These are phyloP conservation scores for Teratosphaeria viscida DNA, from an alignment of 2,329 filamentous ascomycete species.

Conservation along the genomic window DNA sequence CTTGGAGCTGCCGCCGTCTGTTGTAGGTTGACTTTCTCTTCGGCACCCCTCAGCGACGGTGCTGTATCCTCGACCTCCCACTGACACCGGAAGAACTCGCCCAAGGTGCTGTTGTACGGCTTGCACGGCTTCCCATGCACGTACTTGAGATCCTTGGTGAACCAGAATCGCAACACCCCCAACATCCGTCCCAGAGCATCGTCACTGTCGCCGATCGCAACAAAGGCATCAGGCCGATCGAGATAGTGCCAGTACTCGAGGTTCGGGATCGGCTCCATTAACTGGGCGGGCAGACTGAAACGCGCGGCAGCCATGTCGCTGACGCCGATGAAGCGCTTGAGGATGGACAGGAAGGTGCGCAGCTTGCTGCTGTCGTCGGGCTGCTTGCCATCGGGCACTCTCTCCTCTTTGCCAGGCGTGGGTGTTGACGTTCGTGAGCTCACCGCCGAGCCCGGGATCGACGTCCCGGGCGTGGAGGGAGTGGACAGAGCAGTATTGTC, in stretches of 20 bases:
- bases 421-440: slow-evolving; percentile 12
- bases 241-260: slow-evolving; percentile 99
- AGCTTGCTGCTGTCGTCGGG: slow-evolving; percentile 79
- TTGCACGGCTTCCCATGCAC: slow-evolving; percentile 98
- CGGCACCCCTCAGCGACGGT: slow-evolving; percentile 41
- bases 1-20: slow-evolving; percentile 12
- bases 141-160: slow-evolving; percentile 98
- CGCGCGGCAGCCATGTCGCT: slow-evolving; percentile 89
- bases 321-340: slow-evolving; percentile 92
- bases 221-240: slow-evolving; percentile 86
- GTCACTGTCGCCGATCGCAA: slow-evolving; percentile 75
- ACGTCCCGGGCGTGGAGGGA: slow-evolving; percentile 4
- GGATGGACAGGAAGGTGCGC: slow-evolving; percentile 74
- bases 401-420: slow-evolving; percentile 5
- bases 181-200: slow-evolving; percentile 89
- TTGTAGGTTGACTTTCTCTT: slow-evolving; percentile 20
- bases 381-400: slow-evolving; percentile 29
- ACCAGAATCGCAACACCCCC: slow-evolving; percentile 92
- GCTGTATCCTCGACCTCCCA: slow-evolving; percentile 83
- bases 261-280: slow-evolving; percentile 92
- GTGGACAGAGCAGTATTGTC: slow-evolving; percentile 2
- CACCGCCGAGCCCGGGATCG: slow-evolving; percentile 7
- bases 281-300: slow-evolving; percentile 89
- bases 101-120: slow-evolving; percentile 92
- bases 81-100: slow-evolving; percentile 97